These are phyloP conservation scores for Carpinus fangiana DNA, from an alignment of 306 rosid genomes.

Conservation along the genomic window DNA sequence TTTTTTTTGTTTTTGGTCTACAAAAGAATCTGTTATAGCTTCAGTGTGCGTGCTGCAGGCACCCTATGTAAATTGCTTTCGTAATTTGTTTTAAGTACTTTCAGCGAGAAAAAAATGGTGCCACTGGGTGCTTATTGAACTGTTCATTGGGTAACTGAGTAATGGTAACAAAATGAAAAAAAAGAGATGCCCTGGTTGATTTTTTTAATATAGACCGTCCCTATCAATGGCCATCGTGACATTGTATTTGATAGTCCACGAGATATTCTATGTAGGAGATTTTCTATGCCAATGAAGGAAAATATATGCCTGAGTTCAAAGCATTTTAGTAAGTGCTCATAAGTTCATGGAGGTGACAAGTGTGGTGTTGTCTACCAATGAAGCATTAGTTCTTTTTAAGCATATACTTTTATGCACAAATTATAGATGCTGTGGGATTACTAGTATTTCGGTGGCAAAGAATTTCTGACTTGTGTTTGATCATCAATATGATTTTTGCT, in stretches of 20 bases:
- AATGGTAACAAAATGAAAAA: background rate
- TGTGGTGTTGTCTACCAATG: background rate
- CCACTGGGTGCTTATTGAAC: background rate
- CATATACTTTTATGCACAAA: background rate
- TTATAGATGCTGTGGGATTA: background rate
- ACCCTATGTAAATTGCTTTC: background rate
- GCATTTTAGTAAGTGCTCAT: background rate
- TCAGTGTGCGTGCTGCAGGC: background rate
- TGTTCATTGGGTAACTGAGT: background rate
- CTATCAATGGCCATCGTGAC: background rate
- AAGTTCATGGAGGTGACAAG: background rate
- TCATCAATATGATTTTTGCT: background rate
- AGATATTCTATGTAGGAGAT: background rate
- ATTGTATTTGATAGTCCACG: background rate
- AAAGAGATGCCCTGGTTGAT: background rate
- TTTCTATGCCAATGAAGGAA: background rate
- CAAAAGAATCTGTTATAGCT: background rate
- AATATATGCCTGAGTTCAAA: background rate
- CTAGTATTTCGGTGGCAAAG: background rate
- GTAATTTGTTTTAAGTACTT: background rate
- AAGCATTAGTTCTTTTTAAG: background rate
- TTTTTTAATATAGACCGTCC: background rate
- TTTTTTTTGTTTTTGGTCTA: background rate
- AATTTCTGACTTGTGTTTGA: constrained; percentile 15
- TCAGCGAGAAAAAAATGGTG: background rate